Evolutionary conservation across 2,329 filamentous ascomycete species (phyloP).

Genomic region (Phoma sp.): DNA sequence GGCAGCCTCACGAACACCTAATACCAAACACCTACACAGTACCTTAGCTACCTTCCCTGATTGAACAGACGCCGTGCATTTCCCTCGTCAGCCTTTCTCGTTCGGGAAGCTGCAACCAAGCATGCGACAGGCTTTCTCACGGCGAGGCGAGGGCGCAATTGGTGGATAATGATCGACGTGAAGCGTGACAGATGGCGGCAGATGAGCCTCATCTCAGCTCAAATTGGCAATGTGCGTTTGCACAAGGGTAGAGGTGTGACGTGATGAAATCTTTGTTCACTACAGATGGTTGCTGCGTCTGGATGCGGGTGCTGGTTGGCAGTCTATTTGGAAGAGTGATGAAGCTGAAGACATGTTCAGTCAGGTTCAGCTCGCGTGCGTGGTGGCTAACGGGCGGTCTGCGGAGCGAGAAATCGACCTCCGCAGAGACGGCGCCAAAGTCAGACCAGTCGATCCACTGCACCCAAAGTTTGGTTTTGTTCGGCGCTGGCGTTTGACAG

Average conservation of each 20-base stretch:
- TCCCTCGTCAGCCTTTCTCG: neutral
- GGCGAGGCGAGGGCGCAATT: neutral
- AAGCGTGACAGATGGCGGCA: slow-evolving; percentile 1
- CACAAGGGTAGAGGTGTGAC: neutral
- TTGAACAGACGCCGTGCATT: neutral
- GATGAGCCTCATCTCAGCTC: slow-evolving; percentile 16
- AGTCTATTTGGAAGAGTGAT: neutral
- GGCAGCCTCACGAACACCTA: neutral
- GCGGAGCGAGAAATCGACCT: neutral
- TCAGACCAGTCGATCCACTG: slow-evolving; percentile 2
- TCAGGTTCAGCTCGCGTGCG: slow-evolving; percentile 1
- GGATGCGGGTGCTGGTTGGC: neutral
- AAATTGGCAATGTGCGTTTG: slow-evolving; percentile 13
- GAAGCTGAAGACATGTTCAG: neutral
- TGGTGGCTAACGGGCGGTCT: slow-evolving; percentile 10
- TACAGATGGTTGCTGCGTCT: neutral
- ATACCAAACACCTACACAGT: too few species aligned
- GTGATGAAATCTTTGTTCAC: neutral
- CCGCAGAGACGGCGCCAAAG: slow-evolving; percentile 15
- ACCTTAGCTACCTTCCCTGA: neutral
- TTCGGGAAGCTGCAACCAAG: slow-evolving; percentile 11
- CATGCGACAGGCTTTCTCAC: slow-evolving; percentile 4
- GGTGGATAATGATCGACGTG: slow-evolving; percentile 12
- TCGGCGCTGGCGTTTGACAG: neutral
- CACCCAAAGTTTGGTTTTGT: slow-evolving; percentile 11